Base-by-base conservation (phyloP, 2,329 filamentous ascomycete genomes). In the Polytolypa hystricis region DNA sequence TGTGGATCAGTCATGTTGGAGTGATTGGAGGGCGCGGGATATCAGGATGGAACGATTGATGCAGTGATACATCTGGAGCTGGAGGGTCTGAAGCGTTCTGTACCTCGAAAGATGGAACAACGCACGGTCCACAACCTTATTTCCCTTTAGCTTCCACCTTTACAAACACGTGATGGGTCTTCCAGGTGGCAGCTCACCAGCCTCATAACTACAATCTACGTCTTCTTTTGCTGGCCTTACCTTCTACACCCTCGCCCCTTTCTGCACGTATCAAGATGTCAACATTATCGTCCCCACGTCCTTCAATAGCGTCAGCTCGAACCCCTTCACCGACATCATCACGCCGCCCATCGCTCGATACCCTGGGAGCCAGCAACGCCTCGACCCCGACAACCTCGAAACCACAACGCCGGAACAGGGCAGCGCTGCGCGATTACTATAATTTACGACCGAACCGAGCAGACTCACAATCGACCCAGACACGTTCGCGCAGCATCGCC, bases 371-470 rank as follows among this genome's bases (percentile, higher is more conserved):
- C 74, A 48, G 51, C 47, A 42, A 51, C 46, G 40, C 50, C 31
- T 51, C 49, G 31, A 49, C 53, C 48, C 42, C 56, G 44, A 50
- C 61, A 56, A 39, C 70, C 65, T 55, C 59, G 35, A 53, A 57
- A 8, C 37, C 58, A 27, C 51, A 52, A 14, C 70, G 74, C 39
- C 71, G 81, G 43, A 93, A 93, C 62, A 82, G 89, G 46, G 77
- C 81, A 38, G 89, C 89, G 5, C 72, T 96, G 14, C 81, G 91
- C 50, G 86, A 95, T 55, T 96, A 94, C 68, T 96, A 96, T 64
- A 91, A 91, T 55, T 72, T 96, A 33, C 80, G 78, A 46, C 57
- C 68, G 3, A 54, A 61, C 5, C 51, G 58, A 27, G 60, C 52
- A 25, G 59, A 62, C 15, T 50, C 50, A 8, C 56, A 25, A 36